phyloP scores from a whole-genome alignment of 495 filamentous ascomycete species.

The Monascus purpureus region DNA sequence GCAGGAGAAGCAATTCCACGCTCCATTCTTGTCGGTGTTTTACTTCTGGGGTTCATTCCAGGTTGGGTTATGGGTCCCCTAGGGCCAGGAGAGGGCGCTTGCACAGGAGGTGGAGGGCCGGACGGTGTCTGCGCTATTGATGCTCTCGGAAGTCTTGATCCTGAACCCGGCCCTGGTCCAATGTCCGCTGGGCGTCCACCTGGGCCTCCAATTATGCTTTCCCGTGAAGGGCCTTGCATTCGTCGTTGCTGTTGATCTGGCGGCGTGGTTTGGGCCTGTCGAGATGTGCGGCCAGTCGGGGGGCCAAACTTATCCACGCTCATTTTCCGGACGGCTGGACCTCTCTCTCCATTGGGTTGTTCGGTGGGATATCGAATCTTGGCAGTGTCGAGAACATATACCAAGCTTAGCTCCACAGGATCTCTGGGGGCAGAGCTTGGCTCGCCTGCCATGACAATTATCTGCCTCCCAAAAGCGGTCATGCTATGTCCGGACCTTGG shows the following conservation, averaged over 20 bases:
- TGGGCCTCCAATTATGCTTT: conserved; percentile 33
- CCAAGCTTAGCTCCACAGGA: conserved; percentile 68
- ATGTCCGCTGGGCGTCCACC: conserved; percentile 18
- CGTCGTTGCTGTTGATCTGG: conserved; percentile 37
- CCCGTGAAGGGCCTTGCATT: conserved; percentile 35
- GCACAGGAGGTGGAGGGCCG: conserved; percentile 76
- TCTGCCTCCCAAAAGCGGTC: conserved; percentile 83
- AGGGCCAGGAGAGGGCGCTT: conserved; percentile 70
- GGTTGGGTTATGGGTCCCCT: conserved; percentile 28
- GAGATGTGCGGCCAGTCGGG: conserved; percentile 33
- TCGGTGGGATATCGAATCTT: conserved; percentile 95
- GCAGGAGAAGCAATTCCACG: conserved; percentile 36
- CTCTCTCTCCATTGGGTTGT: conserved; percentile 32
- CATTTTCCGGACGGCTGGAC: conserved; percentile 19
- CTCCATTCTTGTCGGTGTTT: conserved; percentile 43
- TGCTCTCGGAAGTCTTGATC: conserved; percentile 55
- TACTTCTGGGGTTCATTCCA: conserved; percentile 34
- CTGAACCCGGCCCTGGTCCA: conserved; percentile 24
- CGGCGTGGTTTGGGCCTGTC: conserved; percentile 47
- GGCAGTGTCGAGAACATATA: conserved; percentile 82
- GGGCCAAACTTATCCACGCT: conserved; percentile 24
- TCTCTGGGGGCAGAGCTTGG: conserved; percentile 76
- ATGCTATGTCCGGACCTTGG: conserved; percentile 92
- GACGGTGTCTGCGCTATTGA: conserved; percentile 57
- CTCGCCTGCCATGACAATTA: conserved; percentile 87